These are phyloP conservation scores for Choanephora cucurbitarum DNA, from an alignment of 371 early-diverging fungal species.

Conservation along the genomic window DNA sequence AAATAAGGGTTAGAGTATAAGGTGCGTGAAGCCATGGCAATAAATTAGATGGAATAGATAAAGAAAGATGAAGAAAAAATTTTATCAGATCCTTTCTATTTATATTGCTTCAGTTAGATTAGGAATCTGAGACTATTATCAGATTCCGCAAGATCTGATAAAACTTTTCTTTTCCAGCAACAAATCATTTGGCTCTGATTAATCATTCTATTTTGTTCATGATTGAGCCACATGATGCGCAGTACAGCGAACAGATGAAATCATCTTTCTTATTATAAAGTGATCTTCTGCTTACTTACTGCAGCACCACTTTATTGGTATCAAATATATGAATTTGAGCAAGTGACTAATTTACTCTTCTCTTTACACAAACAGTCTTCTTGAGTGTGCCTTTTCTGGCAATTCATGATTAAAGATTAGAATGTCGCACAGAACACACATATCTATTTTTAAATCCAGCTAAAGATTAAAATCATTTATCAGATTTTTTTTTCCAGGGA, in stretches of 20 bases:
- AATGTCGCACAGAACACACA: no score
- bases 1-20: constrained; percentile 18
- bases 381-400: no score
- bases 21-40: constrained; percentile 15
- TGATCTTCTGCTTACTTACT: no score
- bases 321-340: no score
- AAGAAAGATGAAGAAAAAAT: neutral
- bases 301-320: no score
- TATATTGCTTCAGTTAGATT: neutral
- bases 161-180: neutral
- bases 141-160: neutral
- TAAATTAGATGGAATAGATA: constrained; percentile 2
- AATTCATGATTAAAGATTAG: no score
- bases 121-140: neutral
- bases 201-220: neutral
- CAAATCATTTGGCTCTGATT: neutral
- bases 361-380: no score
- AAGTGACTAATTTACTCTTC: no score
- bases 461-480: no score
- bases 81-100: constrained; percentile 5
- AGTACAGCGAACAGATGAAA: neutral
- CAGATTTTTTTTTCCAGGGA: no score
- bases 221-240: neutral
- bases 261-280: no score
- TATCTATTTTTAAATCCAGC: no score